These are phyloP conservation scores for Elaeagnus macrophylla DNA, from an alignment of 306 rosid species.

Conservation along the genomic window DNA sequence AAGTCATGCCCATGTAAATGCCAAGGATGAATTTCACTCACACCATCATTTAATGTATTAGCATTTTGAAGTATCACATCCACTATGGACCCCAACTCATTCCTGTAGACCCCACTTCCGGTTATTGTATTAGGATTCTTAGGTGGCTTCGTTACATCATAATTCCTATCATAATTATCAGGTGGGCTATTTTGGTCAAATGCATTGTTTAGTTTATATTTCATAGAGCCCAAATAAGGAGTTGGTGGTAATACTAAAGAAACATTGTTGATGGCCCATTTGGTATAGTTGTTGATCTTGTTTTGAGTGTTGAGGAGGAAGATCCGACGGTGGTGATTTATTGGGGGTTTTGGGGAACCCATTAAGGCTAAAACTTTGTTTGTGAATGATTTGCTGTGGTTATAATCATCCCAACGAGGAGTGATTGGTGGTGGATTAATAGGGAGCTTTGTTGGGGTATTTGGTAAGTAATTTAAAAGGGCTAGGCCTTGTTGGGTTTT, in stretches of 20 bases:
- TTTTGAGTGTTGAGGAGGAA: constrained; percentile 26
- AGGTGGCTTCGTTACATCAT: constrained; percentile 1
- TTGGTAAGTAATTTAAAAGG: constrained; percentile 13
- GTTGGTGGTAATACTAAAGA: too few species aligned
- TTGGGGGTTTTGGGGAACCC: constrained; percentile 24
- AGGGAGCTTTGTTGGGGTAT: too few species aligned
- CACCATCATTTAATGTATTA: background rate
- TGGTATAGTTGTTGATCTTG: constrained; percentile 4
- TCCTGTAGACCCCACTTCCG: background rate
- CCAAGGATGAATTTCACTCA: background rate
- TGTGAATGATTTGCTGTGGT: constrained; percentile 10
- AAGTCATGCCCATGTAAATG: constrained; percentile 14
- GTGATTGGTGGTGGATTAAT: too few species aligned
- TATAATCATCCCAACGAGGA: background rate
- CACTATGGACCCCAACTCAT: background rate
- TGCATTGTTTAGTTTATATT: too few species aligned
- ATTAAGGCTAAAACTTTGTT: constrained; percentile 13
- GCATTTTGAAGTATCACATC: constrained; percentile 17
- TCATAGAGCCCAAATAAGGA: too few species aligned
- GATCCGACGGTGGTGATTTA: constrained; percentile 10
- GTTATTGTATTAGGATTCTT: constrained; percentile 4
- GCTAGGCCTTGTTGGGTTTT: constrained; percentile 18
- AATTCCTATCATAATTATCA: background rate
- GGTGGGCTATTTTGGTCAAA: too few species aligned
- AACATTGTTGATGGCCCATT: too few species aligned